A percentile compares a stretch with the other conserved stretches of the same genome.
phyloP scores from a whole-genome alignment of 345 rosid species.

The Populus simonii region DNA sequence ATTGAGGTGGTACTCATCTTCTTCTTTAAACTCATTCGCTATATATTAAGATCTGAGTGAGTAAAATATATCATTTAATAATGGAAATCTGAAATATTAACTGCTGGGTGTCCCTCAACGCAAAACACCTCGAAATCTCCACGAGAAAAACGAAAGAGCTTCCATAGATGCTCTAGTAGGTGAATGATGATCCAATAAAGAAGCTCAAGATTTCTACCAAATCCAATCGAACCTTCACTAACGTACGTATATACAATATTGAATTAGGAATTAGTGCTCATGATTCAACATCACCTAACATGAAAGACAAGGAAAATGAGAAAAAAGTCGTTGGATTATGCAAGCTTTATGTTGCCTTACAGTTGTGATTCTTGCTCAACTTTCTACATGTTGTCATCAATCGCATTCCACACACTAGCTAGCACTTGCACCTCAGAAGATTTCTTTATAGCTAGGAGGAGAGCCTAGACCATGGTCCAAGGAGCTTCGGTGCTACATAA shows the following conservation, averaged over 20 bases:
- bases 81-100: too few relatives aligned
- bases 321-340: not conserved
- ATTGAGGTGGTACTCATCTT: not conserved
- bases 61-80: too few relatives aligned
- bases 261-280: not conserved
- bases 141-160: not conserved
- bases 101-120: not conserved
- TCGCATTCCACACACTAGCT: not conserved
- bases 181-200: not conserved
- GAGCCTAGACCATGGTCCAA: too few relatives aligned
- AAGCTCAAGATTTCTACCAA: not conserved
- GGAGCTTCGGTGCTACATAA: too few relatives aligned
- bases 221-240: not conserved
- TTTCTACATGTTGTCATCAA: too few relatives aligned
- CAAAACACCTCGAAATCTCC: too few relatives aligned
- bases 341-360: not conserved
- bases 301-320: not conserved
- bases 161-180: not conserved
- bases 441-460: too few relatives aligned
- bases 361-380: not conserved
- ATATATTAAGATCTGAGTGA: too few relatives aligned
- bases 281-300: conserved; percentile 1
- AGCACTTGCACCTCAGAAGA: not conserved
- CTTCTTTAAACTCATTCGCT: too few relatives aligned
- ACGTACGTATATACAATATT: too few relatives aligned